Evolutionary conservation across 2,329 filamentous ascomycete species (phyloP), one percentile per base, ranked within the genome.

Genomic region (Rhynchosporium graminicola): DNA sequence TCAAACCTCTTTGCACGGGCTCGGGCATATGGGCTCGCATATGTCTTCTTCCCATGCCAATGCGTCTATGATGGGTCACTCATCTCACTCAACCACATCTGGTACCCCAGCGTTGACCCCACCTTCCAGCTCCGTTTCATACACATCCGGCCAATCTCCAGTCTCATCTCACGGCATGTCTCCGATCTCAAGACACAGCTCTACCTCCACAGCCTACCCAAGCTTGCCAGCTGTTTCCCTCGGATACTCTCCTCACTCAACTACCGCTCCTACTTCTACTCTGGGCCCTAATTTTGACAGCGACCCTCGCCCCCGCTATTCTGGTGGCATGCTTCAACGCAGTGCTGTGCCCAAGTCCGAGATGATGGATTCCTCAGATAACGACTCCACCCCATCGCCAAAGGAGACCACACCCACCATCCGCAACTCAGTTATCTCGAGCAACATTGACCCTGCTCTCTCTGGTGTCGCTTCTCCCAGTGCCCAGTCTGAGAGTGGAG

Each of bases 91-190:
- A 0, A 77, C 77, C 57, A 46, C 68, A 15, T 74, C 77, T 46
- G 88, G 90, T 65, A 93, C 90, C 13, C 89, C 90, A 9, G 89
- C 89, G 9, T 82, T 92, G 66, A 93, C 90, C 2, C 90, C 90
- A 7, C 87, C 89, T 0, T 90, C 88, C 10, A 91, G 87, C 74
- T 83, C 86, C 60, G 82, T 91, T 73, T 92, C 90, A 0, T 92
- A 92, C 77, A 87, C 86, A 45, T 91, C 90, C 10, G 87, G 87
- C 54, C 89, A 92, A 74, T 93, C 90, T 6, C 90, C 90, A 2
- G 83, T 81, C 67, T 86, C 87, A 33, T 91, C 88, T 2, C 78
- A 78, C 63, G 87, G 83, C 73, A 82, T 92, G 74, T 90, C 88
- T 57, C 88, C 88, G 0, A 80, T 83, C 50, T 84, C 72, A 28